Percentiles rank a stretch among this genome's conserved stretches.
Evolutionary conservation across 768 basidiomycete species (phyloP).

Genomic region (Phylloporus arenicola): DNA sequence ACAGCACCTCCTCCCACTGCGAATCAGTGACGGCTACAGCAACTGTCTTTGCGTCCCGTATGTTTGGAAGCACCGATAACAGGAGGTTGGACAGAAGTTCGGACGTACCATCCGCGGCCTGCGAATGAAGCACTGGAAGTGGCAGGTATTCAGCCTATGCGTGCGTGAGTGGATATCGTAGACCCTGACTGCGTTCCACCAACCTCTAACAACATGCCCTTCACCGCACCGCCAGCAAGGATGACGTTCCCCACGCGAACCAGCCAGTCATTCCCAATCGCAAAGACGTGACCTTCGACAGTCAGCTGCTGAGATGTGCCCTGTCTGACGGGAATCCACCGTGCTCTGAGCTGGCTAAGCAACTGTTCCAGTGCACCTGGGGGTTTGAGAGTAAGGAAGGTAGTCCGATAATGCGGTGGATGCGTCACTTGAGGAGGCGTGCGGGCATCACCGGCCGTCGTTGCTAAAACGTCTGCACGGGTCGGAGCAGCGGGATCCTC

Average conservation of each 20-base stretch:
- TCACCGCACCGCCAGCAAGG: slow-evolving; percentile 66
- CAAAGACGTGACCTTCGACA: slow-evolving; percentile 69
- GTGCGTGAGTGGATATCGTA: slow-evolving; percentile 1
- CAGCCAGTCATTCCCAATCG: slow-evolving; percentile 78
- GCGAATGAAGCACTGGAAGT: slow-evolving; percentile 60
- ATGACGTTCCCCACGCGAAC: slow-evolving; percentile 76
- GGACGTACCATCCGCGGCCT: slow-evolving; percentile 60
- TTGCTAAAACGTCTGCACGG: slow-evolving; percentile 48
- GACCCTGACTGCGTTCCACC: slow-evolving; percentile 6
- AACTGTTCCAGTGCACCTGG: slow-evolving; percentile 73
- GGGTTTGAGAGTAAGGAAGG: slow-evolving; percentile 70
- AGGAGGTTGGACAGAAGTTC: slow-evolving; percentile 72
- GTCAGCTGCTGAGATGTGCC: slow-evolving; percentile 55
- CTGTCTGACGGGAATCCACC: slow-evolving; percentile 69
- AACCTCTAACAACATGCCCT: slow-evolving; percentile 85
- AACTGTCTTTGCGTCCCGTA: slow-evolving; percentile 66
- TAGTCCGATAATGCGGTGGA: slow-evolving; percentile 63
- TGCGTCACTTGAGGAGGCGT: slow-evolving; percentile 15
- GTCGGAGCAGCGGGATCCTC: slow-evolving; percentile 73
- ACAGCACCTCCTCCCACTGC: slow-evolving; percentile 79
- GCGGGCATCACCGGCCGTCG: slow-evolving; percentile 24
- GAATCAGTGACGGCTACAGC: slow-evolving; percentile 74
- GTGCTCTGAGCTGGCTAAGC: slow-evolving; percentile 64
- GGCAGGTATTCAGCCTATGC: slow-evolving; percentile 80
- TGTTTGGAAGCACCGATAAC: slow-evolving; percentile 67